A percentile compares a stretch with the other conserved stretches of the same genome.
phyloP scores from a whole-genome alignment of 2,329 filamentous ascomycete species.

The Colletotrichum sp. region DNA sequence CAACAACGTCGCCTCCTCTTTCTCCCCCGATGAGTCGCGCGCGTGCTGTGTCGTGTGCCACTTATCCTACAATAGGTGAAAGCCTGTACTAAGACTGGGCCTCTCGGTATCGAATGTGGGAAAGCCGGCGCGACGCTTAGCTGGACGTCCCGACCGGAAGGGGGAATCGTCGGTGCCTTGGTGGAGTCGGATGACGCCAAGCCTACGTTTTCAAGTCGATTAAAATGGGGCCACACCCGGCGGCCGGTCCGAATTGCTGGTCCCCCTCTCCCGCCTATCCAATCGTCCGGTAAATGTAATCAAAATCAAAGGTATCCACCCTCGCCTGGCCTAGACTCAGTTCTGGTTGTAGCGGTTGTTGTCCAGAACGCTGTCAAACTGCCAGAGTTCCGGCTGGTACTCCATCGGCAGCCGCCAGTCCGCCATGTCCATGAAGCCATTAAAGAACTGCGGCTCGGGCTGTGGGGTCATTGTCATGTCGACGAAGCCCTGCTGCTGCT shows the following conservation, averaged over 20 bases:
- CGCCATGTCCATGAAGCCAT: constrained; percentile 3
- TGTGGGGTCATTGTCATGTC: background rate
- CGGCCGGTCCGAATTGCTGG: background rate
- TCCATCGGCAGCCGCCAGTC: constrained; percentile 16
- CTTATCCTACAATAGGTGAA: background rate
- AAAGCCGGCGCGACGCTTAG: background rate
- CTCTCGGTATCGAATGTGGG: background rate
- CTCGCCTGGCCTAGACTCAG: background rate
- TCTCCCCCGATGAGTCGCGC: background rate
- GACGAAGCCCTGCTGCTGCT: background rate
- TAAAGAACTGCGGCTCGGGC: background rate
- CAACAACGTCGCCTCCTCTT: background rate
- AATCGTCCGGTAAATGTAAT: background rate
- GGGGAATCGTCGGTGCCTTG: background rate
- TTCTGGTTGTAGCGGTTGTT: background rate
- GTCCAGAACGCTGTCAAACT: background rate
- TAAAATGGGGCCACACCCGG: background rate
- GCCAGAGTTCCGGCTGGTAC: constrained; percentile 14
- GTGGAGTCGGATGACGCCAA: background rate
- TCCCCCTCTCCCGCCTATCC: background rate
- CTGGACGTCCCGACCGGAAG: background rate
- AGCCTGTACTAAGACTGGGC: background rate
- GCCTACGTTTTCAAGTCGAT: background rate
- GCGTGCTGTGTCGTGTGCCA: background rate
- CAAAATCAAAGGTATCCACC: background rate